These are phyloP conservation scores for Apiotrichum laibachii DNA, from an alignment of 1,284 basidiomycete species.

Conservation along the genomic window DNA sequence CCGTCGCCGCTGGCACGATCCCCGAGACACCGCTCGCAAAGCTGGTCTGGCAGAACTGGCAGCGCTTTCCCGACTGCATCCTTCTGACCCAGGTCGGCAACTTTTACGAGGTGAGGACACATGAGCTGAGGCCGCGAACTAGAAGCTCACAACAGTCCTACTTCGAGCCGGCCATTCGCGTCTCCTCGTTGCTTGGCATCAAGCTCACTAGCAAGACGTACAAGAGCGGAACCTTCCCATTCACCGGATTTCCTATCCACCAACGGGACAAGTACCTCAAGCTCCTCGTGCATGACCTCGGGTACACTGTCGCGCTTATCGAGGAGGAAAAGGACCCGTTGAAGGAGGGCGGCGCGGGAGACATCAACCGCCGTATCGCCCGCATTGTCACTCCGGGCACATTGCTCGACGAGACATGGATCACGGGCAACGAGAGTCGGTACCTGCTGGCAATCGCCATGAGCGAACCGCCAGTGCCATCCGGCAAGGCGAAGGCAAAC, in stretches of 20 bases:
- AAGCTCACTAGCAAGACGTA: constrained; percentile 42
- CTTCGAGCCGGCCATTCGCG: constrained; percentile 80
- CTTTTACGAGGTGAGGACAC: constrained; percentile 77
- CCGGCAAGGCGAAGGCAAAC: neutral
- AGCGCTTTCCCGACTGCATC: constrained; percentile 79
- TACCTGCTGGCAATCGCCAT: constrained; percentile 73
- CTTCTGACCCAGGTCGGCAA: constrained; percentile 86
- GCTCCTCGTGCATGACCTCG: constrained; percentile 74
- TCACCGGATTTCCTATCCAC: constrained; percentile 82
- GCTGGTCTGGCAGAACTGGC: constrained; percentile 68
- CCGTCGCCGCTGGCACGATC: constrained; percentile 24
- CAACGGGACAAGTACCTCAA: constrained; percentile 84
- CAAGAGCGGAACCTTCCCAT: constrained; percentile 60
- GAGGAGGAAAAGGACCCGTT: constrained; percentile 67
- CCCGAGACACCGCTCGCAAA: constrained; percentile 58
- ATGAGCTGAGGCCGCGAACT: too few relatives aligned
- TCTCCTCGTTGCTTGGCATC: constrained; percentile 65
- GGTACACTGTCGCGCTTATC: constrained; percentile 82
- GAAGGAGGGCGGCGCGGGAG: constrained; percentile 5
- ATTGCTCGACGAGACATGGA: constrained; percentile 81
- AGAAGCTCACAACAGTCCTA: constrained; percentile 66
- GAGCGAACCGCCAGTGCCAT: constrained; percentile 1
- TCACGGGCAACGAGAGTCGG: constrained; percentile 80
- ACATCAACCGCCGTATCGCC: constrained; percentile 63
- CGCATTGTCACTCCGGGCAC: constrained; percentile 89